Evolutionary conservation across 495 filamentous ascomycete genomes (phyloP), one percentile per base, ranked within the genome.

Genomic region (Penicillium chermesinum): DNA sequence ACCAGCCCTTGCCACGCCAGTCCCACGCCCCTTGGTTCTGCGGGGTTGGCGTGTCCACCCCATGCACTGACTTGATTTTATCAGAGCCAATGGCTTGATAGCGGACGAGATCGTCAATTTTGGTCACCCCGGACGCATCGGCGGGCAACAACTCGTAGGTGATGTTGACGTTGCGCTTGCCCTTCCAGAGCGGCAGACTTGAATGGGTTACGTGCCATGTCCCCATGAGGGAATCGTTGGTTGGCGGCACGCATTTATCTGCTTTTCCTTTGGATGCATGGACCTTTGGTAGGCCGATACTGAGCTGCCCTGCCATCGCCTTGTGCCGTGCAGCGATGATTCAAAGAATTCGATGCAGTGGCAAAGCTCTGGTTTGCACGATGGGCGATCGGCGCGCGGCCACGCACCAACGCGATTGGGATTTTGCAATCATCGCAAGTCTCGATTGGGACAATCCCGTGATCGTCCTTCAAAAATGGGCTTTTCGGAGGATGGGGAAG

Each of bases 171-270:
- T 91, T 89, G 58, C 79, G 81, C 34, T 71, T 71, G 44, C 36
- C 41, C 44, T 69, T 63, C 87, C 87, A 90, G 76, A 90, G 86
- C 16, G 79, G 76, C 2, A 93, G 80, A 25, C 83, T 89, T 9
- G 83, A 85, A 45, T 67, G 62, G n/a, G 64, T 67, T 17, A 91
- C 84, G 58, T 80, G 70, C 87, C 87, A 91, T 43, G 82, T 85
- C 18, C 83, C 74, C 30, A 65, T 57, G 42, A 91, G 77, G 70
- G 77, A 88, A 35, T 67, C 54, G 43, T 79, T 73, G 16, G 77
- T 58, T 8, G 84, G 84, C 0, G 76, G 50, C n/a, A 53, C 57
- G 65, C 74, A 74, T 27, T 70, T 53, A 9, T 49, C 32, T 19
- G 27, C 45, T 8, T 58, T 36, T 19, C 34, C 45, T 8, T 58